phyloP scores from a whole-genome alignment of 306 rosid species.

The Cucumis melo region DNA sequence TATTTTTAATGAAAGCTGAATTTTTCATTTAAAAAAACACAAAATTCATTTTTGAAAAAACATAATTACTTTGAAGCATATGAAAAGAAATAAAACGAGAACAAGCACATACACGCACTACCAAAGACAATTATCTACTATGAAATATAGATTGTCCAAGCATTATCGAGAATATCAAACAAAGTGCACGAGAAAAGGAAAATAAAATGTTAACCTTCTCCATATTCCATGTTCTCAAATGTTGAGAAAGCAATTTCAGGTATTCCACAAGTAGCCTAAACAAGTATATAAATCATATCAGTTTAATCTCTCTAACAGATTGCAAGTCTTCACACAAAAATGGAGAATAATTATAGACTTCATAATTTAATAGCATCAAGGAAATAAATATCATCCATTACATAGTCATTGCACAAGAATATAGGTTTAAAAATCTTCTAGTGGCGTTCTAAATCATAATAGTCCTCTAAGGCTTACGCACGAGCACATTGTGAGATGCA shows the following conservation, averaged over 20 bases:
- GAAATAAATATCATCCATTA: not conserved
- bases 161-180: not conserved
- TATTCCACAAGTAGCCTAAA: slow-evolving; percentile 88
- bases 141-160: not conserved
- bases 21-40: too few relatives aligned
- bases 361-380: not conserved
- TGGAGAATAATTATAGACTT: not conserved
- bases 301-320: slow-evolving; percentile 11
- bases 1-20: too few relatives aligned
- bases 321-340: slow-evolving; percentile 2
- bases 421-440: not conserved
- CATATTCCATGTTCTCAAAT: slow-evolving; percentile 93
- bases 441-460: not conserved
- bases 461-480: not conserved
- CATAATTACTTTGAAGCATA: too few relatives aligned
- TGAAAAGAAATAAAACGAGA: too few relatives aligned
- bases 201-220: slow-evolving; percentile 56
- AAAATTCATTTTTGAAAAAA: too few relatives aligned
- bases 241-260: slow-evolving; percentile 93
- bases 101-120: not conserved
- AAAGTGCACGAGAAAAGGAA: slow-evolving; percentile 9
- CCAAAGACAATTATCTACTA: not conserved
- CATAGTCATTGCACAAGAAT: not conserved
- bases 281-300: slow-evolving; percentile 19
- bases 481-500: not conserved